Percentiles rank a stretch among this genome's conserved stretches.
Evolutionary conservation across 331 rosid species (phyloP).

Genomic region (Acacia concinna): DNA sequence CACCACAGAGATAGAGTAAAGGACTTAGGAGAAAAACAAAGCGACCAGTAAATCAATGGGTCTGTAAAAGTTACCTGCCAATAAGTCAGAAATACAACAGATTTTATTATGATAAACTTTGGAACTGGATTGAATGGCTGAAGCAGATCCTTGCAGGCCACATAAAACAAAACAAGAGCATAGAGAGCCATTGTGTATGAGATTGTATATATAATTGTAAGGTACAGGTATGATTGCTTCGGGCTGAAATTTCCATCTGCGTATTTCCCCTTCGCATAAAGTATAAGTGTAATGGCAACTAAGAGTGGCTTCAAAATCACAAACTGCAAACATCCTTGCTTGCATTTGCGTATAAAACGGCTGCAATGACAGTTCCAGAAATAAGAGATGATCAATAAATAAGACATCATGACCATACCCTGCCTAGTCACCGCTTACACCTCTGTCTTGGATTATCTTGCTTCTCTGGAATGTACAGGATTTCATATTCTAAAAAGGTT

Average conservation of each 20-base stretch:
- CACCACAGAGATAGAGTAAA: conserved; percentile 12
- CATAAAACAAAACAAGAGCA: conserved; percentile 76
- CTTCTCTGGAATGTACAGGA: conserved; percentile 14
- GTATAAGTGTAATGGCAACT: conserved; percentile 75
- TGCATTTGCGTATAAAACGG: conserved; percentile 95
- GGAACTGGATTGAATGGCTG: conserved; percentile 95
- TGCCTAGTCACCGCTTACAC: neutral
- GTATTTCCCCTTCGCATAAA: conserved; percentile 81
- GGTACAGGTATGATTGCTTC: conserved; percentile 78
- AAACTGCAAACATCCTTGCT: conserved; percentile 92
- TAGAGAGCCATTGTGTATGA: conserved; percentile 91
- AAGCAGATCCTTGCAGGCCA: conserved; percentile 91
- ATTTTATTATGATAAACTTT: conserved; percentile 82
- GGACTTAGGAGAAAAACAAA: neutral
- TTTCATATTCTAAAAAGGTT: neutral
- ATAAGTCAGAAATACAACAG: conserved; percentile 91
- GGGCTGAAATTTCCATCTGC: conserved; percentile 92
- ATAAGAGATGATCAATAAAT: conserved; percentile 26
- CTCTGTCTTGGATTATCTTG: neutral
- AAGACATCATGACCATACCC: neutral
- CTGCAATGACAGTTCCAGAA: conserved; percentile 48
- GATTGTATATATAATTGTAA: conserved; percentile 79
- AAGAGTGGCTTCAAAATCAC: conserved; percentile 88
- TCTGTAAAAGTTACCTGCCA: conserved; percentile 70
- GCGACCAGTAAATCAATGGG: neutral